Conservation (phyloP, 2,329 filamentous ascomycete species). For the Diaporthe ilicicola region DNA sequence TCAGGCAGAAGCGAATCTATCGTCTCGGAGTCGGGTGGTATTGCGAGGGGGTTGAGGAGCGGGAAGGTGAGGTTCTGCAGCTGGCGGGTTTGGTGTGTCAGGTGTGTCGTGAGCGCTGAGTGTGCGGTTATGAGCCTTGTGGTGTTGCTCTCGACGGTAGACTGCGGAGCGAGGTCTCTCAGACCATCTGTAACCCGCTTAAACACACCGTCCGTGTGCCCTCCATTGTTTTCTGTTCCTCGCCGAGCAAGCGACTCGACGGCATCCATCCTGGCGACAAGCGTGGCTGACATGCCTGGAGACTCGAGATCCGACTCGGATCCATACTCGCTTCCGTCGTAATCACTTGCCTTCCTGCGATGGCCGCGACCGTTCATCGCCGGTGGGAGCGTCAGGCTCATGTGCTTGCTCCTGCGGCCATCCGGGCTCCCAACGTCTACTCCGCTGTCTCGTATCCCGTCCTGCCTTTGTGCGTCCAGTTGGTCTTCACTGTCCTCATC, state of each 20-base stretch:
- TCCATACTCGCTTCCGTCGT: constrained; percentile 79
- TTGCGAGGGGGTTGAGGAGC: constrained; percentile 73
- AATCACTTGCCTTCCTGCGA: constrained; percentile 64
- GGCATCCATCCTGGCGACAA: constrained; percentile 76
- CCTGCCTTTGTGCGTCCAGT: constrained; percentile 34
- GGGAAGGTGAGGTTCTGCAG: constrained; percentile 77
- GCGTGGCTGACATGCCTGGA: constrained; percentile 70
- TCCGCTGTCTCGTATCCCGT: constrained; percentile 51
- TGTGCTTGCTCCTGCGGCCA: constrained; percentile 41
- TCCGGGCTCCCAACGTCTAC: constrained; percentile 50
- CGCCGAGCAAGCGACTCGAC: constrained; percentile 75
- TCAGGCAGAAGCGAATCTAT: constrained; percentile 76
- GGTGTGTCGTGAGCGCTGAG: constrained; percentile 76
- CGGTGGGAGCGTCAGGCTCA: constrained; percentile 53
- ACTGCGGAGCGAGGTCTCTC: constrained; percentile 76
- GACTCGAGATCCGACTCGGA: constrained; percentile 76
- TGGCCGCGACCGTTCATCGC: constrained; percentile 55
- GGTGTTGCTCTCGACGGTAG: constrained; percentile 75
- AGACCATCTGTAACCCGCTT: constrained; percentile 74
- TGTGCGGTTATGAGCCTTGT: constrained; percentile 80
- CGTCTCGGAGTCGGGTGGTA: constrained; percentile 68
- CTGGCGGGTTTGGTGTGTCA: constrained; percentile 78
- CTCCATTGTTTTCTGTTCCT: constrained; percentile 72
- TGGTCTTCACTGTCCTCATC: constrained; percentile 28
- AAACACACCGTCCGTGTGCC: constrained; percentile 72